Evolutionary conservation across 441 rosid species (phyloP).

Genomic region (Biscutella laevigata): DNA sequence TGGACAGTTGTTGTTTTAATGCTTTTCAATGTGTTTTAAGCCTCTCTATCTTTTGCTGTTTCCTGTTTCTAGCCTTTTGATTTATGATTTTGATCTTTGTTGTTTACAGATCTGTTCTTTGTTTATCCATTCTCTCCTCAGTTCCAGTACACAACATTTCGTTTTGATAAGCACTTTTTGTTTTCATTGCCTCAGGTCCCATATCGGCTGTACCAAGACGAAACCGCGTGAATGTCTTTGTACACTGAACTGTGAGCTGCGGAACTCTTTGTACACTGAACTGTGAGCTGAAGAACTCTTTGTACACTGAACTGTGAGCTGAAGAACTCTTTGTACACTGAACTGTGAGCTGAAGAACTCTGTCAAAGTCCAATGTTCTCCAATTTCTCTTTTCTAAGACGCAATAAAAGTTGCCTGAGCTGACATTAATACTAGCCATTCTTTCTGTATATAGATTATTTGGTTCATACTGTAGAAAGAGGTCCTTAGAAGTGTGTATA

Average conservation of each 20-base stretch:
- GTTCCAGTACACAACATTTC: conserved; percentile 35
- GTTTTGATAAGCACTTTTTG: conserved; percentile 54
- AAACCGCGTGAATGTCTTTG: conserved; percentile 49
- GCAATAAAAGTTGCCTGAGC: conserved; percentile 9
- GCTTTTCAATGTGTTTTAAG: too few relatives aligned
- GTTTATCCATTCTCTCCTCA: conserved; percentile 24
- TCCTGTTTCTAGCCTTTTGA: too few relatives aligned
- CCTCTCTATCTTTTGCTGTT: too few relatives aligned
- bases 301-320: too few relatives aligned
- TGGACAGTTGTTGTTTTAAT: too few relatives aligned
- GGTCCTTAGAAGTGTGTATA: conserved; percentile 18
- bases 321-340: too few relatives aligned
- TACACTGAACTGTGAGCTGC: conserved; percentile 53
- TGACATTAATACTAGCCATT: conserved; percentile 19
- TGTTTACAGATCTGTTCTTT: conserved; percentile 11
- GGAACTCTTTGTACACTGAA: too few relatives aligned
- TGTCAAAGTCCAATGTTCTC: conserved; percentile 34
- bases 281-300: too few relatives aligned
- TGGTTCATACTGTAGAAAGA: conserved; percentile 18
- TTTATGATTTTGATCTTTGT: conserved; percentile 5
- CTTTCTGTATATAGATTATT: conserved; percentile 27
- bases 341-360: conserved; percentile 33
- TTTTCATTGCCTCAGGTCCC: conserved; percentile 52
- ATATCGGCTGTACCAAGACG: conserved; percentile 52
- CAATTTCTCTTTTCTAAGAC: conserved; percentile 23